These are phyloP conservation scores for Digitaria exilis DNA, from an alignment of 202 grass and related monocot species.

Conservation along the genomic window DNA sequence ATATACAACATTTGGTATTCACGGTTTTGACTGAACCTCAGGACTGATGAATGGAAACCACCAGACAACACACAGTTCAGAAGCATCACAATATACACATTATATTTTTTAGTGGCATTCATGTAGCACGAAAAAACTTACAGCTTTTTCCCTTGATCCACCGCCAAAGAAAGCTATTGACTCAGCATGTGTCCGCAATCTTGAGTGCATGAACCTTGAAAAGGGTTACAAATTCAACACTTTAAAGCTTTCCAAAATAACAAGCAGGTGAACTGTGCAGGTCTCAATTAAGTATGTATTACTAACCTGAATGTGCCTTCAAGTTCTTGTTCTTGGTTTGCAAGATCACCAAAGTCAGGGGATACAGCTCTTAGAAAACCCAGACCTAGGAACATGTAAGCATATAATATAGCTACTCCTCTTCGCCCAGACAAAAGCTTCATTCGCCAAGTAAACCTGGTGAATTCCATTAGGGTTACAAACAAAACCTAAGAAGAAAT, in stretches of 20 bases:
- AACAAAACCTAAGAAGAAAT: slow-evolving; percentile 29
- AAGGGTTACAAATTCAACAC: slow-evolving; percentile 21
- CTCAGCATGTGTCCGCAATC: slow-evolving; percentile 95
- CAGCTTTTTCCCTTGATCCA: slow-evolving; percentile 90
- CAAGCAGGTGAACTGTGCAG: slow-evolving; percentile 20
- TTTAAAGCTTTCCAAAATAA: neutral
- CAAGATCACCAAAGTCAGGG: slow-evolving; percentile 94
- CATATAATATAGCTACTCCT: slow-evolving; percentile 92
- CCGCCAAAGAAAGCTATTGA: slow-evolving; percentile 99
- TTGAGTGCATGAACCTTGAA: slow-evolving; percentile 92
- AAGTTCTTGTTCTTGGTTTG: slow-evolving; percentile 90
- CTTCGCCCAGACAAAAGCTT: slow-evolving; percentile 90
- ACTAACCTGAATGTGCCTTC: slow-evolving; percentile 92
- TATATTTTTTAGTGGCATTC: slow-evolving; percentile 1
- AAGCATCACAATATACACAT: neutral
- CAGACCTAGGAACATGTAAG: slow-evolving; percentile 95
- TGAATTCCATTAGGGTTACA: slow-evolving; percentile 38
- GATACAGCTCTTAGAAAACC: slow-evolving; percentile 92
- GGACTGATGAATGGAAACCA: neutral
- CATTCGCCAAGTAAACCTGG: slow-evolving; percentile 99
- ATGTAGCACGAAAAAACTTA: slow-evolving; percentile 47
- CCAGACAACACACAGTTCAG: neutral
- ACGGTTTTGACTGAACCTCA: slow-evolving; percentile 19
- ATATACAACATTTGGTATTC: slow-evolving; percentile 3
- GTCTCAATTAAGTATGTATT: slow-evolving; percentile 8